Evolutionary conservation across 495 filamentous ascomycete species (phyloP), one percentile per base, ranked within the genome.

Genomic region (Aspergillus conjunctus): DNA sequence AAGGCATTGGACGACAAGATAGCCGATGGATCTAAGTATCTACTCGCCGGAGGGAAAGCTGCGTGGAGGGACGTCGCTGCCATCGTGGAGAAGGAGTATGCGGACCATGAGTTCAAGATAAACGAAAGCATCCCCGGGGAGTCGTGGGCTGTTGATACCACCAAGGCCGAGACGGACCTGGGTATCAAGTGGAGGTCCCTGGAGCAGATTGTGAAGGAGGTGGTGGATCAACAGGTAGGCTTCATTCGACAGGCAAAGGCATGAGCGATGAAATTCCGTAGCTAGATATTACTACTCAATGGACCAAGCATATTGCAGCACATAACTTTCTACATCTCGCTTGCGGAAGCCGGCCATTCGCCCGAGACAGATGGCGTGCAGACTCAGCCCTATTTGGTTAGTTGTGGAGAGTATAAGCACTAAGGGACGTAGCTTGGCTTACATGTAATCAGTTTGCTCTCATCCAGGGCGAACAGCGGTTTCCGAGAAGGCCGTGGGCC

Each of bases 71-170:
- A 76, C 8, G 60, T 79, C 2, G 66, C 60, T 0, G 46, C 49
- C 4, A 66, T 78, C 51, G 62, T 74, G 26, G 65, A 67, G 18
- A 56, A 45, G 17, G 49, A 65, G 39, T 79, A 77, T 60, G 69
- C 76, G 0, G 39, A 64, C 30, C 31, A 63, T 2, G 67, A 64
- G 0, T 56, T 66, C 11, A 71, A 68, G 22, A 53, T 76, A 44
- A 54, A 65, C 7, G 58, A 60, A 15, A 66, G 73, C 52, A 49
- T 59, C 4, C n/a, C 48, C 4, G 56, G 54, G 3, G 45, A 45
- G 32, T 79, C 77, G 54, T 80, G 76, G 1, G 79, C 84, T 21
- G 82, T 72, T 0, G 82, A 83, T 4, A 81, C 79, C 41, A 87
- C 85, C 8, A 90, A 75, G n/a, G 85, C 85, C 4, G 67, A 77